These are phyloP conservation scores for Ophiostoma triangulosporum DNA, from an alignment of 2,329 filamentous ascomycete species.

Conservation along the genomic window DNA sequence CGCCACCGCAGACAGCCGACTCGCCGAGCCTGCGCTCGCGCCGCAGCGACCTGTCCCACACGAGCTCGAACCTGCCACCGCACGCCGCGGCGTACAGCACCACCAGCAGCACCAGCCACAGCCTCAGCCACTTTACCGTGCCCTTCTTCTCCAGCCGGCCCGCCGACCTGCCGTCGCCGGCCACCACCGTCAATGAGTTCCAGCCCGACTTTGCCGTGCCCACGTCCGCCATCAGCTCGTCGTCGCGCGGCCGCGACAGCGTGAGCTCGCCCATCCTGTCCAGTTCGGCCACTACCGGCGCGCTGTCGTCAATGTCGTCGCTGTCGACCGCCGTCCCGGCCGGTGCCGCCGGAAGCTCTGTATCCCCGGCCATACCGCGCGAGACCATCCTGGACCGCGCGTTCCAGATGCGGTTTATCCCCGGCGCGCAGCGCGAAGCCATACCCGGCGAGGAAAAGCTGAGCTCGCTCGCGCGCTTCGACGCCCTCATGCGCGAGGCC, in stretches of 20 bases:
- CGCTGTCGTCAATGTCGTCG: too few relatives aligned
- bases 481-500: constrained; percentile 49
- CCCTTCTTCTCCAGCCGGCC: constrained; percentile 23
- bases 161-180: constrained; percentile 42
- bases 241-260: constrained; percentile 39
- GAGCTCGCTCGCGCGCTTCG: constrained; percentile 51
- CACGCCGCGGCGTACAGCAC: constrained; percentile 2
- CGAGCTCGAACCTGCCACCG: constrained; percentile 13
- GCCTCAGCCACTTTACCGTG: constrained; percentile 3
- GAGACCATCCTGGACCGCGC: constrained; percentile 56
- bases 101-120: constrained; percentile 1
- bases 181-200: constrained; percentile 37
- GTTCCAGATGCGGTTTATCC: constrained; percentile 49
- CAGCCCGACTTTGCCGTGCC: constrained; percentile 44
- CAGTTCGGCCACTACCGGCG: constrained; percentile 23
- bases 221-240: constrained; percentile 44
- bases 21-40: constrained; percentile 48
- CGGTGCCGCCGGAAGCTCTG: constrained; percentile 25
- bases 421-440: constrained; percentile 38
- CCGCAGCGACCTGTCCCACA: constrained; percentile 43
- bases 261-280: constrained; percentile 32
- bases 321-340: too few relatives aligned
- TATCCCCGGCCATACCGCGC: constrained; percentile 39
- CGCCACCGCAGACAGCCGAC: constrained; percentile 22
- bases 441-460: constrained; percentile 47